Base-by-base conservation (phyloP, 352 stramenopile species). In the Phytophthora multivora region DNA sequence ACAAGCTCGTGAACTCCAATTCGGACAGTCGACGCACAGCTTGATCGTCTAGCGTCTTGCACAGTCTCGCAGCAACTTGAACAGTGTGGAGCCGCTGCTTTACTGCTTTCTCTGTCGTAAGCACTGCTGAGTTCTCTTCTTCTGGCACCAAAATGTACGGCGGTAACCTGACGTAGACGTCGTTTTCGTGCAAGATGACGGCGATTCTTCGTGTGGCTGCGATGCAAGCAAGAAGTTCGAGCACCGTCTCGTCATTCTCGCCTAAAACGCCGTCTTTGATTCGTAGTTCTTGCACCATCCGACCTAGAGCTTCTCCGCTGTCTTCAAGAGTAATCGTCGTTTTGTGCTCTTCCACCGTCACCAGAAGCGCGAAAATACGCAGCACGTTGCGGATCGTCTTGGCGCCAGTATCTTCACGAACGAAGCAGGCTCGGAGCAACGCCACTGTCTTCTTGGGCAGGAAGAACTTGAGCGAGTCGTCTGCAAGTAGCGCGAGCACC, bases 381-480 rank as follows among this genome's bases (percentile, higher is more conserved):
- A 93, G 28, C 11, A 93, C 72, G 36, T 91, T 93, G 10, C 84
- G 80, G 18, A 81, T 66, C 0, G 82, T 81, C 58, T 93, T 93
- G 5, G 59, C n/a, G 15, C 46, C 66, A 3, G 80, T 73, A 1
- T 25, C 43, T 1, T 64, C 30, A 13, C 84, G 75, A 1, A 80
- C 83, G 41, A 90, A 83, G 12, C 89, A 75, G 12, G 74, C 64
- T 11, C 83, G 71, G 1, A 93, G 52, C 5, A 91, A 49, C 51
- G 75, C 77, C 2, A 93, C 77, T 0, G 85, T 91, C 38, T 91
- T 90, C 62, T 93, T 93, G 0, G 82, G 85, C 11, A 93, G 49
- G 46, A 93, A 93, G 31, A 93, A 90, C 58, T 88, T 88, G 31
- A 93, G 71, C 5, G 85, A 88, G 36, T 93, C 83, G 31, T 93